These are phyloP conservation scores for Phytophthora macrochlamydospora DNA, from an alignment of 352 stramenopile genomes.

Conservation along the genomic window DNA sequence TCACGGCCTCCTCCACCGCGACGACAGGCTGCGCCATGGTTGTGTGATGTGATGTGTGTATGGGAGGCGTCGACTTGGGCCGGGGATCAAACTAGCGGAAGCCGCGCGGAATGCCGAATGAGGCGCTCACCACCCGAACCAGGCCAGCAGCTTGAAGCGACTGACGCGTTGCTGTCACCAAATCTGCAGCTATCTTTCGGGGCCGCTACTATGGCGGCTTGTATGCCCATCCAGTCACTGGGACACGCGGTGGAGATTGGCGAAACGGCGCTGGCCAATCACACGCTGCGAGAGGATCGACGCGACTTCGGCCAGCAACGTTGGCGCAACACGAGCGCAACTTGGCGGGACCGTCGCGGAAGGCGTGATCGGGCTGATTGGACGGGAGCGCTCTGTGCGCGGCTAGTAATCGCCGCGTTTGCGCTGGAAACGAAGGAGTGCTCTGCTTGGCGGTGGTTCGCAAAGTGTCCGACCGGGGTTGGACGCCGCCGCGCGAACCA, in stretches of 20 bases:
- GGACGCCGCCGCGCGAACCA: too few relatives aligned
- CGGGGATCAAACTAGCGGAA: conserved; percentile 8
- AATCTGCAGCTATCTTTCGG: background rate
- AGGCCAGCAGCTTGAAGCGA: background rate
- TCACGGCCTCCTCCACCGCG: conserved; percentile 77
- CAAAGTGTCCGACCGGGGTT: too few relatives aligned
- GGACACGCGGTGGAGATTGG: conserved; percentile 20
- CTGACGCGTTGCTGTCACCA: too few relatives aligned
- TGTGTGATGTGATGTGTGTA: background rate
- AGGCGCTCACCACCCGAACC: conserved; percentile 31
- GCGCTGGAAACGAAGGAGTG: background rate
- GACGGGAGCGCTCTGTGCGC: conserved; percentile 18
- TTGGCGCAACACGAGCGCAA: too few relatives aligned
- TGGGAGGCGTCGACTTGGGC: conserved; percentile 2
- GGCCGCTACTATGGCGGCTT: background rate
- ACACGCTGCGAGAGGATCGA: conserved; percentile 1
- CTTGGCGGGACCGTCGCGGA: background rate
- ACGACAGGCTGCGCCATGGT: conserved; percentile 26
- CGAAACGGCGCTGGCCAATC: conserved; percentile 12
- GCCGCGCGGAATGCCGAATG: conserved; percentile 31
- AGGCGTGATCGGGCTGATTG: conserved; percentile 36
- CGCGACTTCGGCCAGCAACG: conserved; percentile 6
- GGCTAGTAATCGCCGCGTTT: conserved; percentile 25
- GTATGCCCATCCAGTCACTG: background rate
- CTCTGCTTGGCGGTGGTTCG: too few relatives aligned